Evolutionary conservation across 2,329 filamentous ascomycete genomes (phyloP).

Genomic region (Emmonsiellopsis sp.): DNA sequence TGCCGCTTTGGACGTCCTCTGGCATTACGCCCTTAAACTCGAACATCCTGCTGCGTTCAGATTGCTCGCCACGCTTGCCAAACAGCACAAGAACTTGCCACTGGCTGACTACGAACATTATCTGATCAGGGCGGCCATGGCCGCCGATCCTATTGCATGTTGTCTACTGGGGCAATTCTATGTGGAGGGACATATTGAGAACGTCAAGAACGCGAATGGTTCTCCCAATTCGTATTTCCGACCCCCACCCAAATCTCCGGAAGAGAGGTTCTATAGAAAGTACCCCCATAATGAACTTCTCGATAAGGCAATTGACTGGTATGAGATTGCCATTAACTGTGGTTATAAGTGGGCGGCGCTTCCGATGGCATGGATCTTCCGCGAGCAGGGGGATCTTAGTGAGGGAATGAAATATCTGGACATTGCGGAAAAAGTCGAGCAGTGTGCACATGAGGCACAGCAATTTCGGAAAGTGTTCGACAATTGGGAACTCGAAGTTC

Average conservation of each 20-base stretch:
- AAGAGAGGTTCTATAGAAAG: background rate
- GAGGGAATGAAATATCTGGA: conserved; percentile 13
- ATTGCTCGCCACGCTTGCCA: conserved; percentile 17
- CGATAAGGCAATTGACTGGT: conserved; percentile 25
- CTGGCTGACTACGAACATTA: conserved; percentile 22
- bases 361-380: conserved; percentile 20
- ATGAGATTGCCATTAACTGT: conserved; percentile 17
- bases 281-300: conserved; percentile 8
- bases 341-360: conserved; percentile 16
- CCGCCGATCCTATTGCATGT: conserved; percentile 20
- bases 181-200: background rate
- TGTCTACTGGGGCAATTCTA: conserved; percentile 29
- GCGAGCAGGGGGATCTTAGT: conserved; percentile 15
- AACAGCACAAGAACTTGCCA: conserved; percentile 17
- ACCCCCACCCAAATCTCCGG: too few species aligned
- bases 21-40: conserved; percentile 21
- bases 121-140: conserved; percentile 24
- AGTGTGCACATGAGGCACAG: conserved; percentile 41
- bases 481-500: conserved; percentile 11
- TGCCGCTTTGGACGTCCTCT: conserved; percentile 15
- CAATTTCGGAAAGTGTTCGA: conserved; percentile 56
- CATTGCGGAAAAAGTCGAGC: conserved; percentile 6
- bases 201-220: background rate
- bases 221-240: background rate
- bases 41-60: conserved; percentile 18